phyloP scores from a whole-genome alignment of 2,329 filamentous ascomycete species.

The Aspergillaceae sp. region DNA sequence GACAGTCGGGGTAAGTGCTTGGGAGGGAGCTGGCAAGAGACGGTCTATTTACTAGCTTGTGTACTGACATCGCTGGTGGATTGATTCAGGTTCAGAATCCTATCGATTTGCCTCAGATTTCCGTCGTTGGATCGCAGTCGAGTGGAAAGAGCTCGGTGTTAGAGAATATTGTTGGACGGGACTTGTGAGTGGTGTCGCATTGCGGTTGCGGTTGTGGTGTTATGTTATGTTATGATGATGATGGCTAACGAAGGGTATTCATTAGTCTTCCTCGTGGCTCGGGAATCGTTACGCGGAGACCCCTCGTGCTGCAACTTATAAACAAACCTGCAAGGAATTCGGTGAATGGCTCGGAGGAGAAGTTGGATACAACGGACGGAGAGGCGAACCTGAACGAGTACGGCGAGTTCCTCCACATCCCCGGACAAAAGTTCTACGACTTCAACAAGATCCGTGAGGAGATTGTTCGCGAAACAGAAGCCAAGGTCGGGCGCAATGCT shows the following conservation, averaged over 20 bases:
- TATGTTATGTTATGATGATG: slow-evolving; percentile 3
- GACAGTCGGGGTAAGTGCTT: slow-evolving; percentile 68
- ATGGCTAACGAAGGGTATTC: slow-evolving; percentile 17
- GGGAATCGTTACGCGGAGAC: slow-evolving; percentile 92
- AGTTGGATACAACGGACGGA: slow-evolving; percentile 62
- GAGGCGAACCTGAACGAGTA: slow-evolving; percentile 91
- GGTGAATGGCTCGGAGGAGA: slow-evolving; percentile 62
- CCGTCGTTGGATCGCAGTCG: slow-evolving; percentile 95
- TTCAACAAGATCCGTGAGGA: slow-evolving; percentile 98
- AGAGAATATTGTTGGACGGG: slow-evolving; percentile 96
- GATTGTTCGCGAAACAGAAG: slow-evolving; percentile 91
- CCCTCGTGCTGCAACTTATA: slow-evolving; percentile 94
- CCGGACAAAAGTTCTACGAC: slow-evolving; percentile 94
- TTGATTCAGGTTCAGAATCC: slow-evolving; percentile 77
- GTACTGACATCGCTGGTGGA: slow-evolving; percentile 22
- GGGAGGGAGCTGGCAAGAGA: background rate
- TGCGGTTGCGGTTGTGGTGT: slow-evolving; percentile 8
- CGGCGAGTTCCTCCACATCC: slow-evolving; percentile 97
- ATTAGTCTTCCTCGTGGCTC: slow-evolving; percentile 86
- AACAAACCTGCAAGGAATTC: slow-evolving; percentile 64
- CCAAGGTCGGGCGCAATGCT: slow-evolving; percentile 90
- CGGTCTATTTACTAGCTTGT: background rate
- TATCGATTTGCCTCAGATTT: slow-evolving; percentile 97
- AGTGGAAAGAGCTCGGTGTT: slow-evolving; percentile 98
- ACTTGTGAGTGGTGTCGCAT: slow-evolving; percentile 66